Evolutionary conservation across 2,329 filamentous ascomycete species (phyloP), one percentile per base, ranked within the genome.

Genomic region (Ascochyta viciae-villosae): DNA sequence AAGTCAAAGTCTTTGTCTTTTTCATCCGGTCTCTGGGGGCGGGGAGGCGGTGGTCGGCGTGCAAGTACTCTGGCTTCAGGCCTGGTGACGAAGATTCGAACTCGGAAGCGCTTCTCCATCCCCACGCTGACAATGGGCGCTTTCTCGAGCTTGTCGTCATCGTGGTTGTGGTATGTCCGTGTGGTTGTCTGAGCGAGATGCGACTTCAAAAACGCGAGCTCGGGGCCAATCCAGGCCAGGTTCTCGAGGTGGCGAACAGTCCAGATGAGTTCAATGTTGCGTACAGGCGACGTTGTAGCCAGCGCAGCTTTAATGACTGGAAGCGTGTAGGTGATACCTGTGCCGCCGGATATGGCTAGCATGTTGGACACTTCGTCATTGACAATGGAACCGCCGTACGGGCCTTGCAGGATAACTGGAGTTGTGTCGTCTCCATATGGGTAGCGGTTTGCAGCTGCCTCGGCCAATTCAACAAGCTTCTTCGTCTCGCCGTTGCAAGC

Each of bases 331-430:
- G 69, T 62, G 29, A 73, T 62, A 15, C 69, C 70, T 3, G 70
- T 73, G 9, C 70, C 70, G 26, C 70, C 70, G 6, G 69, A 63
- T 13, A 73, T 65, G 41, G 58, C 57, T n/a, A 73, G 60, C 22
- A 71, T 40, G 42, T 73, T 72, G 4, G 56, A 53, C 6, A 43
- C 55, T 15, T 57, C 46, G 37, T 53, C 29, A 38, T 60, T 48
- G 9, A 65, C 41, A 10, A 62, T 59, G 4, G 54, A 49, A 3
- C 51, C 51, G 34, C 70, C 70, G 46, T 73, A 71, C 4, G 69
- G 66, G 0, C 69, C 69, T 15, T 57, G 60, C 10, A 72, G 35
- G n/a, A 73, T 58, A 22, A 73, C 54, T 29, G 47, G 57, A 19
- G 49, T 62, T 34, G 47, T 50, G 27, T 42, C 44, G 7, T 48